These are phyloP conservation scores for Alternaria tenuissima DNA, from an alignment of 2,329 filamentous ascomycete genomes.

Conservation along the genomic window DNA sequence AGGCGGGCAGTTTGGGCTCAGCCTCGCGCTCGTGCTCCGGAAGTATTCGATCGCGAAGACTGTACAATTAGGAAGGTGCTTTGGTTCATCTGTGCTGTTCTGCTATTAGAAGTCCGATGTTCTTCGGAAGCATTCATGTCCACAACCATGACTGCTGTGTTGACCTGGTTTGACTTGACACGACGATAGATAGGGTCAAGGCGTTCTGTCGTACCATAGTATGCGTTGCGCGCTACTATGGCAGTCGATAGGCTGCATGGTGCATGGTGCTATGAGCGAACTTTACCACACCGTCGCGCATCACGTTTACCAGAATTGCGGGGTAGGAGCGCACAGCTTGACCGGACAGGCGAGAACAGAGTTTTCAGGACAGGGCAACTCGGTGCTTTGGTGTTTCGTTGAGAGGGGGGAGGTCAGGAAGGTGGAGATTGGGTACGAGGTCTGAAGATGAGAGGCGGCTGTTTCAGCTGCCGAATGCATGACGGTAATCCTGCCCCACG, in stretches of 20 bases:
- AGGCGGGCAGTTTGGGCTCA: background rate
- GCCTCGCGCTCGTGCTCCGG: background rate
- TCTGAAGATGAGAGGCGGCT: background rate
- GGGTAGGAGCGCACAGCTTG: background rate
- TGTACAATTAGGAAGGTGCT: background rate
- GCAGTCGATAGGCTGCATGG: background rate
- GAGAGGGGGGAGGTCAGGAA: too few relatives aligned
- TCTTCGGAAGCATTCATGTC: background rate
- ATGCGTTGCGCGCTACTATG: too few relatives aligned
- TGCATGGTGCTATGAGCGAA: background rate
- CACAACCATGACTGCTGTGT: background rate
- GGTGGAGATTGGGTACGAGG: background rate
- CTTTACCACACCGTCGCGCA: background rate
- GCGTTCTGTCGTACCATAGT: too few relatives aligned
- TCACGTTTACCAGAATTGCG: background rate
- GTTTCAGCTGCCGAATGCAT: background rate
- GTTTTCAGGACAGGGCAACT: background rate
- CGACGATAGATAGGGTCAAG: too few relatives aligned
- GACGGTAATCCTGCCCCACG: background rate
- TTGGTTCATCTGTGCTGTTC: background rate
- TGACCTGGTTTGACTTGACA: too few relatives aligned
- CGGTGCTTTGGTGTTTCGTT: background rate
- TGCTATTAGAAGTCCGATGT: background rate
- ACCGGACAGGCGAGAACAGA: background rate
- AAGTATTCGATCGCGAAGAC: background rate